phyloP scores from a whole-genome alignment of 768 basidiomycete genomes.

The Holtermannia corniformis region DNA sequence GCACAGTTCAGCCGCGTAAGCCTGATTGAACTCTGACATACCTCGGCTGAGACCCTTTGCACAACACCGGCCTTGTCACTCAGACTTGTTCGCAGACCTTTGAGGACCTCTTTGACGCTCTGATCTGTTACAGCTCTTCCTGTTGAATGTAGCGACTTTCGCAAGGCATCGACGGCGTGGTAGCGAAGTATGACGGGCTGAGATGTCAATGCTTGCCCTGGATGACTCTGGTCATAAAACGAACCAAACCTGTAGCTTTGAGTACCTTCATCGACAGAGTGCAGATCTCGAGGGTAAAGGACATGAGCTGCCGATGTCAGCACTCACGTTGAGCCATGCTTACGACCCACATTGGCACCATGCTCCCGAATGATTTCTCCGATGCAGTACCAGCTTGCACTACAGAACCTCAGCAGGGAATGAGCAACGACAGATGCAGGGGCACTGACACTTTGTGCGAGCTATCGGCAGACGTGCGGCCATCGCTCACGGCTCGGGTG shows the following conservation, averaged over 20 bases:
- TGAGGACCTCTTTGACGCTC: constrained; percentile 67
- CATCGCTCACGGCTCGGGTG: constrained; percentile 65
- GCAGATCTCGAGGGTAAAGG: constrained; percentile 78
- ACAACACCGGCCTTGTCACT: constrained; percentile 75
- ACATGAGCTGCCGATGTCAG: constrained; percentile 64
- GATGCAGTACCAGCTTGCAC: constrained; percentile 74
- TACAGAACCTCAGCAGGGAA: constrained; percentile 37
- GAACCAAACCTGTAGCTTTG: constrained; percentile 58
- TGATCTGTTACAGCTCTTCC: constrained; percentile 76
- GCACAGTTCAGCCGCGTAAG: neutral
- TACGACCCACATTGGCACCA: constrained; percentile 63
- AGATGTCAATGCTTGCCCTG: too few relatives aligned
- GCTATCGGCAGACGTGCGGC: constrained; percentile 45
- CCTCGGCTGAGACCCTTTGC: constrained; percentile 73
- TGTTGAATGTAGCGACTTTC: constrained; percentile 69
- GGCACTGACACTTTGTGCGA: constrained; percentile 55
- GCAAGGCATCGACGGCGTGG: constrained; percentile 64
- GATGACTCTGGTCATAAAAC: constrained; percentile 39
- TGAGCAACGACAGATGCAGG: too few relatives aligned
- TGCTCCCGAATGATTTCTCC: constrained; percentile 79
- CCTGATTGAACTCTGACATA: too few relatives aligned
- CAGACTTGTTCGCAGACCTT: constrained; percentile 65
- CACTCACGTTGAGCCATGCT: neutral
- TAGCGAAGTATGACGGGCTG: constrained; percentile 74
- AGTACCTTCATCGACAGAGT: constrained; percentile 57